A percentile compares a stretch with the other conserved stretches of the same genome.
Conservation (phyloP, 768 basidiomycete genomes). For the Tulasnella sp. region DNA sequence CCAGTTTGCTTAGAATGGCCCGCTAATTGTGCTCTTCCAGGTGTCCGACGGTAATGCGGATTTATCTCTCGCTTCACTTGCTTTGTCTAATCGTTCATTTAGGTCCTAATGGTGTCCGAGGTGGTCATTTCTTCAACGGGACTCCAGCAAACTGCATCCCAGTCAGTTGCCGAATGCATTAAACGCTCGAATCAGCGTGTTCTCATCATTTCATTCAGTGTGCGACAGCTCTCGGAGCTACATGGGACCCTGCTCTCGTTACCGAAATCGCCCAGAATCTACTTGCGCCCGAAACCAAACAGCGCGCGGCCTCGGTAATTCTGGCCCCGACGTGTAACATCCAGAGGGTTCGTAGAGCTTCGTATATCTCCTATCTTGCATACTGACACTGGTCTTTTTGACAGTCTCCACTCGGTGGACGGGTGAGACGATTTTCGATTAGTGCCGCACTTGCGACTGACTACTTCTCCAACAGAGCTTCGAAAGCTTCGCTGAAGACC, state of each 20-base stretch:
- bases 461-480: not conserved
- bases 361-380: not conserved
- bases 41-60: not conserved
- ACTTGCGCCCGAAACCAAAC: slow-evolving; percentile 55
- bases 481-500: slow-evolving; percentile 44
- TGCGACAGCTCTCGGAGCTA: slow-evolving; percentile 65
- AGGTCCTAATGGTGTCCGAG: slow-evolving; percentile 52
- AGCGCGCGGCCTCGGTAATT: slow-evolving; percentile 53
- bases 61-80: not conserved
- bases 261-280: slow-evolving; percentile 50
- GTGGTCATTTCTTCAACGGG: not conserved
- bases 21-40: not conserved
- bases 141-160: slow-evolving; percentile 68
- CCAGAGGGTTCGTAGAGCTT: slow-evolving; percentile 34
- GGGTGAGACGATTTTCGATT: slow-evolving; percentile 14
- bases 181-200: not conserved
- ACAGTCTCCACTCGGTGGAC: slow-evolving; percentile 22
- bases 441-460: not conserved
- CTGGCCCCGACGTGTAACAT: slow-evolving; percentile 80
- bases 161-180: slow-evolving; percentile 25
- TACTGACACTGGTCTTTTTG: not conserved
- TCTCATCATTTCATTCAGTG: slow-evolving; percentile 27
- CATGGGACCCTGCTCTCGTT: slow-evolving; percentile 58
- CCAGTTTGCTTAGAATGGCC: not conserved
- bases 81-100: not conserved